These are phyloP conservation scores for Fusarium musae DNA, from an alignment of 2,329 filamentous ascomycete species.

Conservation along the genomic window DNA sequence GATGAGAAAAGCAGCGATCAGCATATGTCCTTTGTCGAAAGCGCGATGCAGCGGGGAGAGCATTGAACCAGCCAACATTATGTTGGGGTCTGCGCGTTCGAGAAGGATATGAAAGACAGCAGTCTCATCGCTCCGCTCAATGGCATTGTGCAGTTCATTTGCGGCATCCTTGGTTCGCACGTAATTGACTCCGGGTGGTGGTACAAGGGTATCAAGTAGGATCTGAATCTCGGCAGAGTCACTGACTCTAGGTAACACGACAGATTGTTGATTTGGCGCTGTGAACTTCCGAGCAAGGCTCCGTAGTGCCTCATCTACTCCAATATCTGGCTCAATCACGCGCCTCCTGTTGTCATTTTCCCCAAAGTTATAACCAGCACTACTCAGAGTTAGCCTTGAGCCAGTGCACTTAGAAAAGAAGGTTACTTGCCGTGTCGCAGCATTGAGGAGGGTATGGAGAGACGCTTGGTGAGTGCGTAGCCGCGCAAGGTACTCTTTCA, in stretches of 20 bases:
- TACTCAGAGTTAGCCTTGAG: constrained; percentile 18
- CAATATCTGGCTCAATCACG: constrained; percentile 43
- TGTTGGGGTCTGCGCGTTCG: constrained; percentile 42
- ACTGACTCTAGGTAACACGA: constrained; percentile 43
- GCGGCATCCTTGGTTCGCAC: constrained; percentile 35
- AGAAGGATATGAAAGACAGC: constrained; percentile 42
- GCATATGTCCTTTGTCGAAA: constrained; percentile 41
- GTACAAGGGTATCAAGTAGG: constrained; percentile 43
- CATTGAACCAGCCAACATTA: constrained; percentile 42
- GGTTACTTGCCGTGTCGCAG: constrained; percentile 37
- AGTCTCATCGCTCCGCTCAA: constrained; percentile 40
- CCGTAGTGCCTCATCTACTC: constrained; percentile 41
- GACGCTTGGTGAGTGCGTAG: constrained; percentile 44
- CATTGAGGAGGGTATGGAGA: constrained; percentile 43
- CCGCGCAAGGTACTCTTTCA: constrained; percentile 38
- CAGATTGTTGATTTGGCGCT: constrained; percentile 36
- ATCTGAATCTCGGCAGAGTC: constrained; percentile 45
- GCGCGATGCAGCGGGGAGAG: constrained; percentile 44
- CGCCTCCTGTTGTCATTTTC: constrained; percentile 40
- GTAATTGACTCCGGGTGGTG: constrained; percentile 37
- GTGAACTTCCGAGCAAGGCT: constrained; percentile 41
- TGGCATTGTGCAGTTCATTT: constrained; percentile 40
- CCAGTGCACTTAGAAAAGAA: background rate
- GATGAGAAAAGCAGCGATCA: constrained; percentile 44
- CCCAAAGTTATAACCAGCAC: constrained; percentile 37